Conservation (phyloP, 257 asterid species). For the Echium plantagineum region DNA sequence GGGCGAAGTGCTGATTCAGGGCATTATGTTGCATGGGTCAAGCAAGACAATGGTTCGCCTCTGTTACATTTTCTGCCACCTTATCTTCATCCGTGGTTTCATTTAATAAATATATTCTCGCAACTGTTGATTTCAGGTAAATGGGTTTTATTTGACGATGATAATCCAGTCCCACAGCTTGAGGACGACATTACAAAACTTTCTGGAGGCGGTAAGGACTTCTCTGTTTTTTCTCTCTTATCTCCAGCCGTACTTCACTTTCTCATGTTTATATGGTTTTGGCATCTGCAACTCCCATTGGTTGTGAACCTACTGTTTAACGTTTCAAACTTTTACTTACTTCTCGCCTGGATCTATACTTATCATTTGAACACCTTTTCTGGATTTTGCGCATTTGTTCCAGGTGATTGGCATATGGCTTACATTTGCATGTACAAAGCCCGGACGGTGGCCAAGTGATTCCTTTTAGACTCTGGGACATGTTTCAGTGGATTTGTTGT, state of each 20-base stretch:
- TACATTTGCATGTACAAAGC: constrained; percentile 91
- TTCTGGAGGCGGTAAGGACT: constrained; percentile 84
- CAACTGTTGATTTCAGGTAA: constrained; percentile 44
- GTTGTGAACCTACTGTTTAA: background rate
- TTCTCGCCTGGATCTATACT: background rate
- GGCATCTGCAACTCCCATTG: too few relatives aligned
- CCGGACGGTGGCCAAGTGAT: constrained; percentile 44
- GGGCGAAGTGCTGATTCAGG: constrained; percentile 99
- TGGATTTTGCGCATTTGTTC: constrained; percentile 8
- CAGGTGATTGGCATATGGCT: constrained; percentile 99
- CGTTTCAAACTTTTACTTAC: background rate
- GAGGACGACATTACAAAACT: constrained; percentile 88
- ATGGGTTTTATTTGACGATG: constrained; percentile 91
- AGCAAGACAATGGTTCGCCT: constrained; percentile 84
- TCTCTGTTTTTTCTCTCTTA: background rate
- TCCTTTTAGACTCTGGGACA: background rate
- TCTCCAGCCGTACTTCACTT: background rate
- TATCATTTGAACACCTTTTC: background rate
- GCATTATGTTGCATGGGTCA: constrained; percentile 96
- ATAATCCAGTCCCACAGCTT: constrained; percentile 74
- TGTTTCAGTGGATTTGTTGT: background rate
- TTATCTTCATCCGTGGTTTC: background rate
- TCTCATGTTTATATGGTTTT: background rate
- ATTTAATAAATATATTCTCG: constrained; percentile 1
- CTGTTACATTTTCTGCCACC: constrained; percentile 1